phyloP scores from a whole-genome alignment of 208 protist genomes.

The Histomonas meleagridis region DNA sequence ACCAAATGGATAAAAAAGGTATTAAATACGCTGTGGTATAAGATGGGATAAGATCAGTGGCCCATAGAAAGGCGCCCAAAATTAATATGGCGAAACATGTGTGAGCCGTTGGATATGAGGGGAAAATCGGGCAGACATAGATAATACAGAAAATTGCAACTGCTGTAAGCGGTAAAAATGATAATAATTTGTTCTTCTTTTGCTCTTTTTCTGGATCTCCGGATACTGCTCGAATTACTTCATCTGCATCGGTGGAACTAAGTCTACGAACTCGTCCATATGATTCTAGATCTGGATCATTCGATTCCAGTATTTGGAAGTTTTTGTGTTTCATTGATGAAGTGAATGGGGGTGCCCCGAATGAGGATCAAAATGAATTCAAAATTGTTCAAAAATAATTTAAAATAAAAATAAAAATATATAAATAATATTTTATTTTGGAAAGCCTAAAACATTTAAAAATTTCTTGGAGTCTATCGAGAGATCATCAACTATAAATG shows the following conservation, averaged over 20 bases:
- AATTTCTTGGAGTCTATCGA: too few species aligned
- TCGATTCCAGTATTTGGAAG: background rate
- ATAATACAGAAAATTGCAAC: background rate
- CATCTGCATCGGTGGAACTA: background rate
- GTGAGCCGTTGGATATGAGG: background rate
- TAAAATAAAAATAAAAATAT: too few species aligned
- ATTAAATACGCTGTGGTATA: slow-evolving; percentile 17
- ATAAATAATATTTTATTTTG: too few species aligned
- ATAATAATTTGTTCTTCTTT: background rate
- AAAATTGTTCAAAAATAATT: too few species aligned
- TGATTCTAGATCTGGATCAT: background rate
- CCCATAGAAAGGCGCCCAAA: background rate
- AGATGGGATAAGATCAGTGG: background rate
- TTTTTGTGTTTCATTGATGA: background rate
- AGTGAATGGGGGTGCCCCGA: too few species aligned
- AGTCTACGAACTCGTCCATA: background rate
- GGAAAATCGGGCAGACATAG: background rate
- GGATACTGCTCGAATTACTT: background rate
- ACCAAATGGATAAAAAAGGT: background rate
- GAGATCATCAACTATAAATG: too few species aligned
- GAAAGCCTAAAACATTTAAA: too few species aligned
- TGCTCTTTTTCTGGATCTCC: background rate
- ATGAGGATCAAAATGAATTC: too few species aligned
- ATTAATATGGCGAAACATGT: background rate
- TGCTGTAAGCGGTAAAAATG: background rate